Evolutionary conservation across 1,139 yeast species (phyloP).

Genomic region (Wickerhamiella pararugosa): DNA sequence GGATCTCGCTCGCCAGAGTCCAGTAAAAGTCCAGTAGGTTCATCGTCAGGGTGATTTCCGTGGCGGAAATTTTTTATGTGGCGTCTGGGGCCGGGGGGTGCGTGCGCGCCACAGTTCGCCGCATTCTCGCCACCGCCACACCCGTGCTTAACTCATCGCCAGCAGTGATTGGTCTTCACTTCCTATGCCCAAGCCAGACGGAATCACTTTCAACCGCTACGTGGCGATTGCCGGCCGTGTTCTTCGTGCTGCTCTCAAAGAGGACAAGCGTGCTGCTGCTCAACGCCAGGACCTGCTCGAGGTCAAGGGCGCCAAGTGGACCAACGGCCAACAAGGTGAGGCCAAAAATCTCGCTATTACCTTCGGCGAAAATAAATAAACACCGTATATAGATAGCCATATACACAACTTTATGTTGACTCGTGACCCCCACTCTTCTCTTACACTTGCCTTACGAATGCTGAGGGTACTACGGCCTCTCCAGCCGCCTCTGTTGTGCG

Average conservation of each 20-base stretch:
- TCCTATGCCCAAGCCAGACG: constrained; percentile 19
- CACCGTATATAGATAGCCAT: neutral
- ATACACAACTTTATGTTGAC: neutral
- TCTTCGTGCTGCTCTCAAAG: constrained; percentile 77
- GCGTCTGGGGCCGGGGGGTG: too few relatives aligned
- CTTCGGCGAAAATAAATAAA: constrained; percentile 6
- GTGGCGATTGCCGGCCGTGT: constrained; percentile 83
- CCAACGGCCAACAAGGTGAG: constrained; percentile 41
- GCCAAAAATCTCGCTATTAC: constrained; percentile 13
- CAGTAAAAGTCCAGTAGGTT: constrained; percentile 49
- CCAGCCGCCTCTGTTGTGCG: too few relatives aligned
- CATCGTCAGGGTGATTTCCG: constrained; percentile 6
- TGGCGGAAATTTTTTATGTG: too few relatives aligned
- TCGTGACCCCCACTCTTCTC: too few relatives aligned
- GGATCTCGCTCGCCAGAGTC: constrained; percentile 61
- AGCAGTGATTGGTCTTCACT: constrained; percentile 5
- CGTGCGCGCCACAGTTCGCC: constrained; percentile 1
- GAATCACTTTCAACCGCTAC: constrained; percentile 62
- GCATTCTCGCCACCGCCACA: constrained; percentile 1
- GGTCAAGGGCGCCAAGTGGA: constrained; percentile 58
- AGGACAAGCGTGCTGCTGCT: constrained; percentile 63
- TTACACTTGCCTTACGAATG: too few relatives aligned
- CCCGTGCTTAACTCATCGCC: neutral
- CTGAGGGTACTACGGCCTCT: too few relatives aligned
- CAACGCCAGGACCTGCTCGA: constrained; percentile 67